Conservation (phyloP, 768 basidiomycete species). For the Boletus sp. region DNA sequence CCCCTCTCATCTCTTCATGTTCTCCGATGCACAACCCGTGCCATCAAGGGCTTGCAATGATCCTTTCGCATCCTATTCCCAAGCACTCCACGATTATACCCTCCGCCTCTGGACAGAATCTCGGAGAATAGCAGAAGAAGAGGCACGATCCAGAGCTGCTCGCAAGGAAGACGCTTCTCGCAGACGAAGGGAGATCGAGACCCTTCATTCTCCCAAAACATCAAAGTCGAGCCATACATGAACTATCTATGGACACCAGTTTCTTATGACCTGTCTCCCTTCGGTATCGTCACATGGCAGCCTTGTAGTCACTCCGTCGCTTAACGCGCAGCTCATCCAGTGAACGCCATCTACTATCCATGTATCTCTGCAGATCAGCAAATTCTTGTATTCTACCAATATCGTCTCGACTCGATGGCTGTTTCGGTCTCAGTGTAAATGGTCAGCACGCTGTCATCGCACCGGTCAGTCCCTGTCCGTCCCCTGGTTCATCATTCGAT, state of each 20-base stretch:
- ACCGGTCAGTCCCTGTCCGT: slow-evolving; percentile 18
- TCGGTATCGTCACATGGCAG: slow-evolving; percentile 12
- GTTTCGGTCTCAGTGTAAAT: slow-evolving; percentile 1
- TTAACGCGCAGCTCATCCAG: slow-evolving; percentile 16
- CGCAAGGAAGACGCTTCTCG: slow-evolving; percentile 27
- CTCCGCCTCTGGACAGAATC: slow-evolving; percentile 66
- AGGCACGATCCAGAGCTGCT: slow-evolving; percentile 31
- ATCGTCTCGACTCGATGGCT: slow-evolving; percentile 1
- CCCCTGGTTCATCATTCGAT: neutral
- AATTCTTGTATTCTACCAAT: slow-evolving; percentile 16
- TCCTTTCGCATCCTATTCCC: slow-evolving; percentile 55
- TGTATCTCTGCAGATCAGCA: slow-evolving; percentile 16
- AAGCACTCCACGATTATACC: slow-evolving; percentile 65
- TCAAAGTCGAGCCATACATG: slow-evolving; percentile 13
- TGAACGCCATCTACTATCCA: slow-evolving; percentile 7
- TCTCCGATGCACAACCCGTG: slow-evolving; percentile 10
- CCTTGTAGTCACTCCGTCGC: slow-evolving; percentile 1
- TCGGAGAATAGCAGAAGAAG: slow-evolving; percentile 54
- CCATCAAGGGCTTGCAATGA: slow-evolving; percentile 14
- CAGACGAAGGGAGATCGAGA: slow-evolving; percentile 23
- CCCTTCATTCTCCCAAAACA: neutral
- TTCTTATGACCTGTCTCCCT: neutral
- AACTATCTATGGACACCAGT: slow-evolving; percentile 5
- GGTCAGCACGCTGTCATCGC: neutral
- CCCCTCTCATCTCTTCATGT: slow-evolving; percentile 13